Evolutionary conservation across 164 flowering plant species (phyloP).

Genomic region (Vitis riparia): DNA sequence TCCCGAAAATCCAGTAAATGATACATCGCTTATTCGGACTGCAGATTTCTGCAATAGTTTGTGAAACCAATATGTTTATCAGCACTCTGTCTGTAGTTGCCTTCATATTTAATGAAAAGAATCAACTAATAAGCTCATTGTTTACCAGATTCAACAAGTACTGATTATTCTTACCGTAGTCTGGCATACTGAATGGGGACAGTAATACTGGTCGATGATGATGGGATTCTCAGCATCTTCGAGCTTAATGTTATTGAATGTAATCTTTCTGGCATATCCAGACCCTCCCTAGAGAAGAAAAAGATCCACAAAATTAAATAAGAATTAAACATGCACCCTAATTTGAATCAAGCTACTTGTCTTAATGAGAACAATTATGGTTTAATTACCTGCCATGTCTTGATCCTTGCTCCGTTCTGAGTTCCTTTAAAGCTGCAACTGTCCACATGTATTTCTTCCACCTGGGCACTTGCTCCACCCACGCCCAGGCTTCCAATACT

Average conservation of each 20-base stretch:
- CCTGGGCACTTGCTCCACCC: background rate
- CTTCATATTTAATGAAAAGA: too few species aligned
- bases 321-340: too few species aligned
- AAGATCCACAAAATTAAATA: too few species aligned
- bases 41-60: background rate
- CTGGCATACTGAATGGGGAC: too few species aligned
- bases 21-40: conserved; percentile 1
- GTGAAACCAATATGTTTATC: too few species aligned
- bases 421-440: conserved; percentile 13
- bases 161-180: too few species aligned
- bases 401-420: conserved; percentile 25
- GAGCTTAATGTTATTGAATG: conserved; percentile 22
- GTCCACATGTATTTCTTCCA: conserved; percentile 14
- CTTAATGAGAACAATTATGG: too few species aligned
- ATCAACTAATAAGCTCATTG: too few species aligned
- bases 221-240: conserved; percentile 29
- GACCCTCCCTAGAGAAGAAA: conserved; percentile 31
- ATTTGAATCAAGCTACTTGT: too few species aligned
- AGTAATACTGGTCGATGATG: conserved; percentile 45
- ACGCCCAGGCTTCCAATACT: conserved; percentile 25
- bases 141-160: too few species aligned
- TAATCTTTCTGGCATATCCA: conserved; percentile 39
- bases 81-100: too few species aligned
- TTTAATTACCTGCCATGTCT: conserved; percentile 12
- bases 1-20: background rate